These are phyloP conservation scores for Hyaloperonospora arabidopsidis DNA, from an alignment of 352 stramenopile genomes.

Conservation along the genomic window DNA sequence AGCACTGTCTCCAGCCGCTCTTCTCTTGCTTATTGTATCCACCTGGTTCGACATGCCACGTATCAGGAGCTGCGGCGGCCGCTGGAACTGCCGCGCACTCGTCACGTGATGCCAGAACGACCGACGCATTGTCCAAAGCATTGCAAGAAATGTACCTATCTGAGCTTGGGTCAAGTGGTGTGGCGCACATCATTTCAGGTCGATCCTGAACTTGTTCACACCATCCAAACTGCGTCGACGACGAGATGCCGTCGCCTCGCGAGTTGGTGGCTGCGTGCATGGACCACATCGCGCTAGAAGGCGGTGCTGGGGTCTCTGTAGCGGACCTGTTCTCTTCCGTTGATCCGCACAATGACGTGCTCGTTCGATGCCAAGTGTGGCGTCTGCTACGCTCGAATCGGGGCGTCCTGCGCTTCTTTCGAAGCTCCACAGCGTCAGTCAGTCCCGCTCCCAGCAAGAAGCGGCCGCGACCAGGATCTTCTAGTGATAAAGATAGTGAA, in stretches of 20 bases:
- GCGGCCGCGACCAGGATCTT: slow-evolving; percentile 34
- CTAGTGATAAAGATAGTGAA: background rate
- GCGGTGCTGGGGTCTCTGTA: slow-evolving; percentile 35
- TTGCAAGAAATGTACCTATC: slow-evolving; percentile 1
- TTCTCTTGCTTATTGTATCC: background rate
- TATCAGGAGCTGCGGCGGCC: background rate
- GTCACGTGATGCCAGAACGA: slow-evolving; percentile 15
- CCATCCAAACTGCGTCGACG: slow-evolving; percentile 13
- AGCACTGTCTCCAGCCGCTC: no score
- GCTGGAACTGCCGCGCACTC: slow-evolving; percentile 5
- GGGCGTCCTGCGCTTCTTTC: slow-evolving; percentile 49
- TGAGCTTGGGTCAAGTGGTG: background rate
- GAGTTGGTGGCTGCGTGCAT: slow-evolving; percentile 51
- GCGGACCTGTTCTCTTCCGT: slow-evolving; percentile 33
- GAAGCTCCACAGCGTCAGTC: background rate
- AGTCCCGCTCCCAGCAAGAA: slow-evolving; percentile 34
- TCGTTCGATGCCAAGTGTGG: slow-evolving; percentile 50
- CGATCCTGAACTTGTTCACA: no score
- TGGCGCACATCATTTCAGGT: background rate
- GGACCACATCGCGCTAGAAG: slow-evolving; percentile 59
- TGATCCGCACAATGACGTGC: slow-evolving; percentile 33
- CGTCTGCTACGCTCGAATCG: slow-evolving; percentile 33
- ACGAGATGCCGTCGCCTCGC: slow-evolving; percentile 17
- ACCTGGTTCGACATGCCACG: slow-evolving; percentile 1
- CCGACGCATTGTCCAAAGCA: slow-evolving; percentile 17